These are phyloP conservation scores for Mollisiaceae sp. DNA, from an alignment of 2,329 filamentous ascomycete species.

Conservation along the genomic window DNA sequence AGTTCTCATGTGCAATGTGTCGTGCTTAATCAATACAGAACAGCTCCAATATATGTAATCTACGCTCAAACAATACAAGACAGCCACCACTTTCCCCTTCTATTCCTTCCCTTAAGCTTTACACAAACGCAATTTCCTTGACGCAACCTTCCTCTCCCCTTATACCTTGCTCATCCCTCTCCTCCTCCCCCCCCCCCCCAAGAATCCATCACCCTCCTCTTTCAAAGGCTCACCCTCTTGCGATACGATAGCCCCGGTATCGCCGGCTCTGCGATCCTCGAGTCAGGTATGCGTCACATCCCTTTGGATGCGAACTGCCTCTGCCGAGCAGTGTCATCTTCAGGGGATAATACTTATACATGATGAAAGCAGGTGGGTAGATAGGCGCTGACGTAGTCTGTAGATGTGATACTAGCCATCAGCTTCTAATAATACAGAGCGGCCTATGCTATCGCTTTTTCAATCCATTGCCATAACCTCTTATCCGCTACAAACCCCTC, in stretches of 20 bases:
- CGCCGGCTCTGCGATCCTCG: too few species aligned
- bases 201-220: too few species aligned
- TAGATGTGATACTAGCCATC: slow-evolving; percentile 2
- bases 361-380: slow-evolving; percentile 2
- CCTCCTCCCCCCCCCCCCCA: too few species aligned
- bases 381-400: not conserved
- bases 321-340: too few species aligned
- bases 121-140: not conserved
- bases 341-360: not conserved
- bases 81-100: not conserved
- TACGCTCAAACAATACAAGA: not conserved
- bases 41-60: too few species aligned
- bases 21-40: not conserved
- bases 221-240: too few species aligned
- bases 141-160: not conserved
- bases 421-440: slow-evolving; percentile 5
- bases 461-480: slow-evolving; percentile 26
- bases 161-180: too few species aligned
- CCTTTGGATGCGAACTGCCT: too few species aligned
- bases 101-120: not conserved
- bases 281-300: too few species aligned
- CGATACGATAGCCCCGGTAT: too few species aligned
- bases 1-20: not conserved
- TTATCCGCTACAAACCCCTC: slow-evolving; percentile 30
- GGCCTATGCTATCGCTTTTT: not conserved